Evolutionary conservation across 2,329 filamentous ascomycete species (phyloP).

Genomic region (Nigrospora osmanthi): DNA sequence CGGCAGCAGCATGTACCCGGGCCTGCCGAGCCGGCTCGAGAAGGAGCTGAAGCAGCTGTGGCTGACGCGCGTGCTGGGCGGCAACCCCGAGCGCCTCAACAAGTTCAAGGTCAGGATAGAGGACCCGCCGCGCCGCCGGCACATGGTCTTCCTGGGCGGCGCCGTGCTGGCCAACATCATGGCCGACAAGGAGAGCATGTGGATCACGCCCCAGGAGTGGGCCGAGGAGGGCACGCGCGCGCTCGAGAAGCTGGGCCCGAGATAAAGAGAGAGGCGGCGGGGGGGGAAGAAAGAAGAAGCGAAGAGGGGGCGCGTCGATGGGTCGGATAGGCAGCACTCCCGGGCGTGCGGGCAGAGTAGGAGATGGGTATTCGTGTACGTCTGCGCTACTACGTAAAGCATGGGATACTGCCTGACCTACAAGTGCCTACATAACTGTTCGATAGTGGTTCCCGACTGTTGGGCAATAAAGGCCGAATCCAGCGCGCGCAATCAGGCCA

Average conservation of each 20-base stretch:
- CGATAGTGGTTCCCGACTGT: too few species aligned
- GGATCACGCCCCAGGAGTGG: constrained; percentile 97
- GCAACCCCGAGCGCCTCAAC: constrained; percentile 86
- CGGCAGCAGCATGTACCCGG: constrained; percentile 98
- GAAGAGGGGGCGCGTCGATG: too few species aligned
- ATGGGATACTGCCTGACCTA: too few species aligned
- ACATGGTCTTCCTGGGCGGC: constrained; percentile 99
- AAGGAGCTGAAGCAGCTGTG: constrained; percentile 99
- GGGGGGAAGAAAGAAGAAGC: too few species aligned
- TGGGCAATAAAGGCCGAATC: too few species aligned
- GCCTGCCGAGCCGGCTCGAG: constrained; percentile 86
- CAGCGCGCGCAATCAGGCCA: too few species aligned
- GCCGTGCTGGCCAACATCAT: constrained; percentile 97
- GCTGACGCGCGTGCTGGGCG: constrained; percentile 83
- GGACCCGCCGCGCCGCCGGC: constrained; percentile 86
- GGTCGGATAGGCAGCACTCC: too few species aligned
- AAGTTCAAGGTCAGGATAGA: constrained; percentile 99
- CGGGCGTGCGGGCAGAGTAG: too few species aligned
- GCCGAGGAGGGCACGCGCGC: constrained; percentile 80
- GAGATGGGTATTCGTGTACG: too few species aligned
- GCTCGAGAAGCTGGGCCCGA: constrained; percentile 86
- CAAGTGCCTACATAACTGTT: too few species aligned
- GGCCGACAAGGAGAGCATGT: constrained; percentile 98
- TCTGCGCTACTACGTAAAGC: too few species aligned
- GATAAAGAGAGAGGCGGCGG: constrained; percentile 38